Percentiles rank a stretch among this genome's conserved stretches.
Evolutionary conservation across 257 asterid species (phyloP).

Genomic region (Leptodermis oblonga): DNA sequence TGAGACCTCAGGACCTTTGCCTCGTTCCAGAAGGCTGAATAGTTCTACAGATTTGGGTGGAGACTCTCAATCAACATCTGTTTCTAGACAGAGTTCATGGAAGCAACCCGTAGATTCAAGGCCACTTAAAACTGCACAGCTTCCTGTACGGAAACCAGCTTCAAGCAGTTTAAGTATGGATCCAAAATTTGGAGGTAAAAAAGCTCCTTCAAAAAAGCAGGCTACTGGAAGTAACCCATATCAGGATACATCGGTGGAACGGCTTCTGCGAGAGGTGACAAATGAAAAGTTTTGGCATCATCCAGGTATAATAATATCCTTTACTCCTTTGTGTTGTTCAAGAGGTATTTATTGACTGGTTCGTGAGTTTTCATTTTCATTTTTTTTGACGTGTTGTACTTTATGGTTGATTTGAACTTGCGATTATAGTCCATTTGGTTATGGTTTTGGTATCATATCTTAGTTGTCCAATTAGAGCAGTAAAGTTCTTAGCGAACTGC

Average conservation of each 20-base stretch:
- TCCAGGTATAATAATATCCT: slow-evolving; percentile 67
- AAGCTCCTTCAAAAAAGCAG: slow-evolving; percentile 69
- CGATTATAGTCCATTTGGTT: slow-evolving; percentile 2
- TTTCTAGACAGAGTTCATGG: slow-evolving; percentile 67
- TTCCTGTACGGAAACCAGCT: slow-evolving; percentile 61
- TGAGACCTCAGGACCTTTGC: slow-evolving; percentile 47
- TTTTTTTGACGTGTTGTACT: neutral
- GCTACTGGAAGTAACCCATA: slow-evolving; percentile 41
- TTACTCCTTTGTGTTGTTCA: neutral
- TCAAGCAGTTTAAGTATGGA: slow-evolving; percentile 44
- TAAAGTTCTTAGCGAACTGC: neutral
- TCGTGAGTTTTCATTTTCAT: neutral
- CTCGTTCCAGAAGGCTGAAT: slow-evolving; percentile 61
- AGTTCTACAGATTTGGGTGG: slow-evolving; percentile 48
- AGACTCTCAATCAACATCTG: slow-evolving; percentile 54
- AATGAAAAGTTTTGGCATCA: slow-evolving; percentile 90
- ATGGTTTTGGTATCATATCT: neutral
- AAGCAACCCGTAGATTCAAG: slow-evolving; percentile 67
- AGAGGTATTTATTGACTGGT: neutral
- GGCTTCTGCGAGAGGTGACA: slow-evolving; percentile 95
- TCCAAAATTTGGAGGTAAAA: slow-evolving; percentile 54
- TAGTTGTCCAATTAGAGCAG: neutral
- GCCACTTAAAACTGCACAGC: slow-evolving; percentile 51
- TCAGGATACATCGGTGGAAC: slow-evolving; percentile 94
- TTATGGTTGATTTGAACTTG: neutral